Base-by-base conservation (phyloP, 495 filamentous ascomycete genomes). In the Clavariopsis aquatica region DNA sequence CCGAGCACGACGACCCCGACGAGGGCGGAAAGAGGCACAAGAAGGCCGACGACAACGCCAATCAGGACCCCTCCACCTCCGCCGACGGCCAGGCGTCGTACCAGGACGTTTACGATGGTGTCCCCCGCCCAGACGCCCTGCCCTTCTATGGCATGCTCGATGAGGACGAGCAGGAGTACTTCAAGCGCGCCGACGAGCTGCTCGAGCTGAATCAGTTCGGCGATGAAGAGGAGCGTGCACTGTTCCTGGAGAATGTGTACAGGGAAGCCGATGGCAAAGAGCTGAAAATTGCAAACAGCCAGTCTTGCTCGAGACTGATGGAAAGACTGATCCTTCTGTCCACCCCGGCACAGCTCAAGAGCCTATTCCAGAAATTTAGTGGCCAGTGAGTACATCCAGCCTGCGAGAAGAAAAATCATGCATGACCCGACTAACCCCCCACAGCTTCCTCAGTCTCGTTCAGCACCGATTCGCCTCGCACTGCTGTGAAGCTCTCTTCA, bases 381-480 rank as follows among this genome's bases (percentile, higher is more conserved):
- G 88, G 89, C n/a, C 88, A 98, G 82, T 84, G 73, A 57, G 81
- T 77, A 6, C n/a, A 22, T 4, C 38, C n/a, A 9, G 38, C n/a
- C n/a, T n/a, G n/a, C n/a, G n/a, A n/a, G n/a, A 36, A 28, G 10
- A 26, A 15, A 41, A n/a, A 28, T 54, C 55, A 34, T 31, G 1
- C 36, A 20, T n/a, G n/a, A n/a, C 28, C 22, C 9, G 9, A 36
- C 51, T 52, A 26, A 64, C 29, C 43, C 49, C 10, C 29, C 38
- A 15, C 59, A 84, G 82, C 71, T 97, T 96, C 76, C 74, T 96
- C 54, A 85, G 90, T 69, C 82, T 97, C 28, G 84, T 96, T 23
- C 92, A 94, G 70, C 94, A 98, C 75, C 88, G 93, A 27, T 98
- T 98, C 72, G 94, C 94, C 3, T 91, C 90, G 55, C 94, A 98